Base-by-base conservation (phyloP, 1,284 basidiomycete genomes). In the Melampsora americana region DNA sequence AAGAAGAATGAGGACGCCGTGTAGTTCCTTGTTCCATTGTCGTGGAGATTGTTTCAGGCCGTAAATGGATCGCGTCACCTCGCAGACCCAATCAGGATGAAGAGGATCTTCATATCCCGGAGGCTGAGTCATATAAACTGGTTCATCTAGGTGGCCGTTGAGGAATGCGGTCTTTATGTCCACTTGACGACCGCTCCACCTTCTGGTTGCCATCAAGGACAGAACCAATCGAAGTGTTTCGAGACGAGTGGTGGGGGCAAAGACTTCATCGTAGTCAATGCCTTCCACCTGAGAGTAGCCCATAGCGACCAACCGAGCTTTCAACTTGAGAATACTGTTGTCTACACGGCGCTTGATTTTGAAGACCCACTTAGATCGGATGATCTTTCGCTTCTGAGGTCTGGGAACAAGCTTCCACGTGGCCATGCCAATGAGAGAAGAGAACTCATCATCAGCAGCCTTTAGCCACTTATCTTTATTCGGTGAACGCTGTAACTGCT, bases 371-470 rank as follows among this genome's bases (percentile, higher is more conserved):
- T 70, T 70, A 18, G 68, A 70, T 20, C 44, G 30, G 18, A 70
- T 70, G 50, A 70, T 61, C n/a, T n/a, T n/a, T n/a, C n/a, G n/a
- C n/a, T n/a, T n/a, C n/a, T n/a, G n/a, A n/a, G n/a, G n/a, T n/a
- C 28, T 61, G 20, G 68, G 68, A 28, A 70, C 68, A 6, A 70
- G 56, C n/a, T 32, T 70, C 68, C 68, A 70, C 11, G 68, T 70
- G 16, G 56, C 11, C 68, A 70, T 60, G 3, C 50, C 67, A 11
- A 69, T 28, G 5, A 69, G 30, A 5, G 56, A 70, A 5, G 68
- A 1, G 16, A 39, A 42, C 30, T 70, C 56, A 3, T 70, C 53
- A 11, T 70, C 56, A 6, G 56, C 56, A 4, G 68, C 28, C 18
- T 59, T 60, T 1, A 70, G 16, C 68, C 68, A 70, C 23, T 28